Evolutionary conservation across 2,329 filamentous ascomycete species (phyloP), one percentile per base, ranked within the genome.

Genomic region (Xylariaceae sp.): DNA sequence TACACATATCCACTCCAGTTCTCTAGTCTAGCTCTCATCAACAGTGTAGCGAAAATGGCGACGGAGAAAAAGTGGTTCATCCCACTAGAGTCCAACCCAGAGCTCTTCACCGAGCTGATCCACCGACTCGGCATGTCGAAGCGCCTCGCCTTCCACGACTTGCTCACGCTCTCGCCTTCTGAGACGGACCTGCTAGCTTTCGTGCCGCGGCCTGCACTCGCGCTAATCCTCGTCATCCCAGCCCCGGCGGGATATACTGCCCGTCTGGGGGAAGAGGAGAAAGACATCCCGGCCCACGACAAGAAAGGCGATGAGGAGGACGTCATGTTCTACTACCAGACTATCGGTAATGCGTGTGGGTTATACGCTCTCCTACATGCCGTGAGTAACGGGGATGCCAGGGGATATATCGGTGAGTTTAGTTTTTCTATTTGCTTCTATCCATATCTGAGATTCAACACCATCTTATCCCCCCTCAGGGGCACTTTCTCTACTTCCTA

Each of bases 221-320:
- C 93, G 7, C 84, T 97, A 15, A 85, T 97, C 30, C 86, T 97
- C 63, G 92, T 97, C 62, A 96, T 97, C 72, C 93, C 94, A 59
- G 82, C 96, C 58, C 90, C 84, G 41, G 77, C 85, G 37, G 82
- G 83, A 37, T 97, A 96, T 79, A 88, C 80, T 55, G 85, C 86
- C 69, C 87, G 92, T 33, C 71, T 81, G 53, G 77, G 82, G 26
- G 92, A 96, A 76, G 92, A 96, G 74, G 75, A 55, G 43, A 33
- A 39, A 20, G 47, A 43, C 10, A 11, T 52, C 79, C 15, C 75
- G 76, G 37, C 59, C 75, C 4, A 82, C 0, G 88, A 87, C 41
- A 32, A 27, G 16, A 79, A 76, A n/a, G 91, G 49, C 1, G 57
- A 59, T n/a, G 40, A 52, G 1, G 57, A 59, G 27, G 50, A 57